Evolutionary conservation across 1,139 yeast species (phyloP).

Genomic region (Taphrina sp.): DNA sequence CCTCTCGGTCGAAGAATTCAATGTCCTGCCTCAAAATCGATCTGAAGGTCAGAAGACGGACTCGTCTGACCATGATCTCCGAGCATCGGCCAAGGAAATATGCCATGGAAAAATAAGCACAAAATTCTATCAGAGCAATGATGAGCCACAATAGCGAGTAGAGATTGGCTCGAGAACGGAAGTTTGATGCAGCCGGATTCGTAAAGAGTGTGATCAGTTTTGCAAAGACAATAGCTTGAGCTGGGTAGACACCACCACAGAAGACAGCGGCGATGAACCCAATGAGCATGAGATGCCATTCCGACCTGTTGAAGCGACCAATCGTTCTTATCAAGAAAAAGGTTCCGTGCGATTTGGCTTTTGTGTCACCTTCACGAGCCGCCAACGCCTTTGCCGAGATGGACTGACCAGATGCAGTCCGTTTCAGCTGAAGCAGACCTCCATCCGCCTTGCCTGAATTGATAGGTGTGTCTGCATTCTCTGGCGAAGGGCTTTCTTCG

Average conservation of each 20-base stretch:
- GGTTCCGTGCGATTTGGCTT: conserved; percentile 26
- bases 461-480: neutral
- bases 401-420: conserved; percentile 17
- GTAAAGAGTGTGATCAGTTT: conserved; percentile 45
- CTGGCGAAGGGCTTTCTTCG: neutral
- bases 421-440: conserved; percentile 19
- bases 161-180: conserved; percentile 45
- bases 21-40: conserved; percentile 55
- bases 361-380: conserved; percentile 11
- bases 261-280: conserved; percentile 44
- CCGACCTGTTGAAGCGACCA: conserved; percentile 37
- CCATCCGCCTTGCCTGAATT: conserved; percentile 14
- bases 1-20: conserved; percentile 54
- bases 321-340: conserved; percentile 33
- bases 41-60: conserved; percentile 53
- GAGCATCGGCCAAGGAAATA: conserved; percentile 43
- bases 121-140: conserved; percentile 46
- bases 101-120: conserved; percentile 43
- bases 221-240: conserved; percentile 47
- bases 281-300: conserved; percentile 39
- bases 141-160: conserved; percentile 48
- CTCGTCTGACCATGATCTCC: conserved; percentile 51
- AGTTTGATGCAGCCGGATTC: conserved; percentile 41
- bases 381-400: conserved; percentile 36
- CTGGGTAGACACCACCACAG: conserved; percentile 48